These are phyloP conservation scores for Aspergillus jensenii DNA, from an alignment of 2,329 filamentous ascomycete species.

Conservation along the genomic window DNA sequence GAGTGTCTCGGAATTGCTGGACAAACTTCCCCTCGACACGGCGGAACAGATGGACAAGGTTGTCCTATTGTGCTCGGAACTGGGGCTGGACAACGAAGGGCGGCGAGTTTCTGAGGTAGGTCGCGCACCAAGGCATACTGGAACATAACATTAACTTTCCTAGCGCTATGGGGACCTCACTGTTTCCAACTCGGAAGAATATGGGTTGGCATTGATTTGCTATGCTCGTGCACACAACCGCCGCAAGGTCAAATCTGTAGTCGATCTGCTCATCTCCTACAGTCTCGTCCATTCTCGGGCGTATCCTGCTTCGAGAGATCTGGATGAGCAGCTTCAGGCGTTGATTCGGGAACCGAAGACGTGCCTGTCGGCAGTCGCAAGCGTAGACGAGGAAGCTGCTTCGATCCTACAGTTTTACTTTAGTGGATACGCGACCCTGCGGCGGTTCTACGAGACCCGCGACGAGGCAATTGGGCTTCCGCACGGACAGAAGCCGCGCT, in stretches of 20 bases:
- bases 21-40: conserved; percentile 70
- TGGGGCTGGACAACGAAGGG: conserved; percentile 77
- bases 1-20: conserved; percentile 71
- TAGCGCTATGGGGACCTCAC: conserved; percentile 82
- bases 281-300: conserved; percentile 81
- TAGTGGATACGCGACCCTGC: conserved; percentile 87
- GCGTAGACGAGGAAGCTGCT: conserved; percentile 76
- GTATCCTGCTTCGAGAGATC: conserved; percentile 68
- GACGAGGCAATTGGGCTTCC: conserved; percentile 59
- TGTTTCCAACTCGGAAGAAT: conserved; percentile 69
- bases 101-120: conserved; percentile 79
- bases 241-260: conserved; percentile 77
- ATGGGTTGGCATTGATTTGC: conserved; percentile 85
- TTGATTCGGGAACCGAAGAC: conserved; percentile 71
- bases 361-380: conserved; percentile 70
- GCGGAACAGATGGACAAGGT: conserved; percentile 76
- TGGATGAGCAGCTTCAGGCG: conserved; percentile 70
- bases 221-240: conserved; percentile 81
- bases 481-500: conserved; percentile 41
- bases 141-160: conserved; percentile 17
- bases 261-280: conserved; percentile 83
- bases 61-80: conserved; percentile 71
- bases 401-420: conserved; percentile 80
- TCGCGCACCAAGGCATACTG: background rate
- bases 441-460: conserved; percentile 85